Percentiles rank a stretch among this genome's conserved stretches.
These are phyloP conservation scores for Leptographium flavum DNA, from an alignment of 2,329 filamentous ascomycete genomes.

Conservation along the genomic window DNA sequence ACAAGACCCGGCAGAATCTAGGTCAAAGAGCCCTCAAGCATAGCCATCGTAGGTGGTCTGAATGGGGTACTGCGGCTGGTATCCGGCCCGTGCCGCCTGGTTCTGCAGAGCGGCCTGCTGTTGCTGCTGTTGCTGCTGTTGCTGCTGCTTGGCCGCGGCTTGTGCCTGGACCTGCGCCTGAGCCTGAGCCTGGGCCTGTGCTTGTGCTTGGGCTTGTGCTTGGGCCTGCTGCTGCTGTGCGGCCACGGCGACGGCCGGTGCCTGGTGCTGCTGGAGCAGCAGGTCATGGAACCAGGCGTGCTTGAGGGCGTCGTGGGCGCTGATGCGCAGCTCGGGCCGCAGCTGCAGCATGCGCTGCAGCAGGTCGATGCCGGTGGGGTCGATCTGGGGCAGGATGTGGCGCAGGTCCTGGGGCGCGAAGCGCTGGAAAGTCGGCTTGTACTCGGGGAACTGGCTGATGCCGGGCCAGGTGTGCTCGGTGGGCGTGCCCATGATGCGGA, in stretches of 20 bases:
- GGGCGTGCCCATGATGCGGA: slow-evolving; percentile 95
- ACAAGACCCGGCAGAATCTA: slow-evolving; percentile 7
- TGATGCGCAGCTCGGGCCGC: slow-evolving; percentile 80
- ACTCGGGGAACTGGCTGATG: slow-evolving; percentile 91
- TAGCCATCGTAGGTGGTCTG: slow-evolving; percentile 16
- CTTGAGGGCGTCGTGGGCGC: slow-evolving; percentile 69
- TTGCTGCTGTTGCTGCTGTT: not conserved
- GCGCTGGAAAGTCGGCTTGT: slow-evolving; percentile 88
- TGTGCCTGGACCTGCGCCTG: too few relatives aligned
- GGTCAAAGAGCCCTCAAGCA: too few relatives aligned
- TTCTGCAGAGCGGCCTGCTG: slow-evolving; percentile 11
- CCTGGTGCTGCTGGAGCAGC: slow-evolving; percentile 32
- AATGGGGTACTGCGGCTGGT: slow-evolving; percentile 12
- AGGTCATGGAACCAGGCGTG: slow-evolving; percentile 88
- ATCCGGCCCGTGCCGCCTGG: slow-evolving; percentile 10
- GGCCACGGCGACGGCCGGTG: slow-evolving; percentile 53
- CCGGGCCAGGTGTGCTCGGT: slow-evolving; percentile 93
- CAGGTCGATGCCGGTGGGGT: slow-evolving; percentile 73
- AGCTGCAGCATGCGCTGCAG: slow-evolving; percentile 85
- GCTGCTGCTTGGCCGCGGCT: slow-evolving; percentile 13
- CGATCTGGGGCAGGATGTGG: slow-evolving; percentile 79
- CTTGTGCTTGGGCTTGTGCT: slow-evolving; percentile 14
- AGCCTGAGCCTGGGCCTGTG: slow-evolving; percentile 1
- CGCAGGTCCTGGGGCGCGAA: slow-evolving; percentile 86
- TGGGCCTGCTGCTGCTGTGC: slow-evolving; percentile 2